Evolutionary conservation across 1,139 yeast genomes (phyloP), one percentile per base, ranked within the genome.

Genomic region (Saccharomycopsis hybrid): DNA sequence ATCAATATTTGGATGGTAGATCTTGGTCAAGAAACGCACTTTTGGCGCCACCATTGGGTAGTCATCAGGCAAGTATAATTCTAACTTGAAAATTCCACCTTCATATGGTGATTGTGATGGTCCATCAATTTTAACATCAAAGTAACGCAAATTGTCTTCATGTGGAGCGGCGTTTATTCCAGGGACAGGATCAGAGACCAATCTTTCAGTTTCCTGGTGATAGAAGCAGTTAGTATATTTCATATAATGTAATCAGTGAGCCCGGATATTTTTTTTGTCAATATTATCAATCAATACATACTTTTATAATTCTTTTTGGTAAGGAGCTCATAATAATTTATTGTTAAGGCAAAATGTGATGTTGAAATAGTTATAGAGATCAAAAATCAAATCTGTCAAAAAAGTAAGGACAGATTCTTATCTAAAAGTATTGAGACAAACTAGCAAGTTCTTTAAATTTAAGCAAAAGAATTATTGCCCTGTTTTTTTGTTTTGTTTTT

Each of bases 1-100:
- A 65, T 92, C 98, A 60, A 92, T 92, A 66, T 92, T 92, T 44
- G 98, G 98, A 63, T 92, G 98, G 66, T 92, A 92, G 41, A 92
- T 89, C 67, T 84, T 88, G 45, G 98, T 92, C 56, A 92, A 71
- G 61, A 92, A 92, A 55, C 97, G 74, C 51, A 90, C 95, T 65
- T 87, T 88, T 44, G 97, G 97, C 0, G 97, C 95, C 62, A 84
- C 83, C 95, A 86, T 75, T 27, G 96, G 96, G 65, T 88, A 88
- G 61, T 88, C 96, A 61, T 88, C 95, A 1, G 96, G 96, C 55
- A 87, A 69, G 62, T 75, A 88, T 55, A 87, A 72, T 64, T 87
- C 96, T 51, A 88, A 70, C 58, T 81, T 76, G 69, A 87, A 87
- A 47, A 76, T 71, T 8, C 96, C 96, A 47, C 74, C 70, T 58